These are phyloP conservation scores for Tuber indicum DNA, from an alignment of 495 filamentous ascomycete species.

Conservation along the genomic window DNA sequence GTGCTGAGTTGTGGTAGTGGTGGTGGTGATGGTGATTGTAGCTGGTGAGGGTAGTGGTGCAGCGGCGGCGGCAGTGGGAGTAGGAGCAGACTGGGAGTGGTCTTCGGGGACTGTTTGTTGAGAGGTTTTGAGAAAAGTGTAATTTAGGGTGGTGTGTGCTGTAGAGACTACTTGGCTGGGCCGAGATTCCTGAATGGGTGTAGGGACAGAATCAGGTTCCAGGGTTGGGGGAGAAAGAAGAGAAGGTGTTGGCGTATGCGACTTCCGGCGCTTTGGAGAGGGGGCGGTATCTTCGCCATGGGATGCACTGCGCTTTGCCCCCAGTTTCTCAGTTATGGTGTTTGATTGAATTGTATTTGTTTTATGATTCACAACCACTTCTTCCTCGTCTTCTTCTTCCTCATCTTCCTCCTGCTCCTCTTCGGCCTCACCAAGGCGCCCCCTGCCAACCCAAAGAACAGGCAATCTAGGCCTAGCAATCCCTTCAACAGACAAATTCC, in stretches of 20 bases:
- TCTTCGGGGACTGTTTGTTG: background rate
- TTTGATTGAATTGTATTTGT: background rate
- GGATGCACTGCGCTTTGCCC: constrained; percentile 5
- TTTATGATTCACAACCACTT: background rate
- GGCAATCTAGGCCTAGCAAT: constrained; percentile 38
- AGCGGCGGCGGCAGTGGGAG: background rate
- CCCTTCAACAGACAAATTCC: constrained; percentile 20
- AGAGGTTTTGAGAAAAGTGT: background rate
- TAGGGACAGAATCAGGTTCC: background rate
- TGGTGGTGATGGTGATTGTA: background rate
- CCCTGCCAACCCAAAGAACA: constrained; percentile 35
- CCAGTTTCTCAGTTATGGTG: constrained; percentile 12
- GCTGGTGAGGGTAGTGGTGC: background rate
- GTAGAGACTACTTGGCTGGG: background rate
- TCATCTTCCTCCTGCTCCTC: constrained; percentile 8
- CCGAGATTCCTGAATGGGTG: background rate
- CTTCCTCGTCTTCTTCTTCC: constrained; percentile 5
- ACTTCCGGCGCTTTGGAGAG: constrained; percentile 1
- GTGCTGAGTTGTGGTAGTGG: background rate
- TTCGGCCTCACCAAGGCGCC: background rate
- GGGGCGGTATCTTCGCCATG: constrained; percentile 8
- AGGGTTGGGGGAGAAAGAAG: background rate
- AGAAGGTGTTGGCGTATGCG: background rate
- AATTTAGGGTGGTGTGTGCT: background rate
- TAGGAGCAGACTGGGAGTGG: background rate